phyloP scores from a whole-genome alignment of 805 yeast species.

The Starmerella roubikii region DNA sequence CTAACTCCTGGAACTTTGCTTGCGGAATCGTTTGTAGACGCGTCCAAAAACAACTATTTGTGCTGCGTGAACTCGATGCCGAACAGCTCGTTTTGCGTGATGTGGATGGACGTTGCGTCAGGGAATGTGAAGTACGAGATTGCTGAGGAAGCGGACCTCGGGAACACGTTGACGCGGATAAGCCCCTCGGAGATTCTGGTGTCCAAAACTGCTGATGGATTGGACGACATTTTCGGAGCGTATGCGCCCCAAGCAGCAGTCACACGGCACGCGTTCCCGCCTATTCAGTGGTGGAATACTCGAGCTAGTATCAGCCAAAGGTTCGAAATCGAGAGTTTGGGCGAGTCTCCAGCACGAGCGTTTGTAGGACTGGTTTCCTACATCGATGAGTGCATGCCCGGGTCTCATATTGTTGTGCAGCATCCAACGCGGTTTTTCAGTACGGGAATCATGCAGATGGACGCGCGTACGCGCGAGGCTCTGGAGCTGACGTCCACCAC shows the following conservation, averaged over 20 bases:
- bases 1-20: slow-evolving; percentile 88
- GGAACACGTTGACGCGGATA: slow-evolving; percentile 63
- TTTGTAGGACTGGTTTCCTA: slow-evolving; percentile 54
- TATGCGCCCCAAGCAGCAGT: slow-evolving; percentile 26
- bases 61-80: slow-evolving; percentile 34
- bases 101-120: slow-evolving; percentile 82
- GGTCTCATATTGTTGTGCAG: slow-evolving; percentile 45
- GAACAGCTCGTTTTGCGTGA: slow-evolving; percentile 40
- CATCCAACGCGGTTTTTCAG: slow-evolving; percentile 49
- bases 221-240: slow-evolving; percentile 33
- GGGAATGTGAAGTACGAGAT: slow-evolving; percentile 61
- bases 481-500: slow-evolving; percentile 42
- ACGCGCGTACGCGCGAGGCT: slow-evolving; percentile 32
- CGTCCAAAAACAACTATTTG: slow-evolving; percentile 55
- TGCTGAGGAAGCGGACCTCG: slow-evolving; percentile 43
- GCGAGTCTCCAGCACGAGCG: slow-evolving; percentile 38
- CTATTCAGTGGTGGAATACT: slow-evolving; percentile 18
- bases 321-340: slow-evolving; percentile 14
- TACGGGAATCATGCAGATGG: slow-evolving; percentile 54
- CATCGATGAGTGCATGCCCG: slow-evolving; percentile 60
- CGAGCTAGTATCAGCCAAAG: not conserved
- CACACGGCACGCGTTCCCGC: slow-evolving; percentile 37
- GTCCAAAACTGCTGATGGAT: slow-evolving; percentile 30
- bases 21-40: slow-evolving; percentile 71
- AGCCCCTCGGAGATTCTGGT: slow-evolving; percentile 69